Percentiles rank a stretch among this genome's conserved stretches.
These are phyloP conservation scores for Diaporthe destruens DNA, from an alignment of 2,329 filamentous ascomycete species.

Conservation along the genomic window DNA sequence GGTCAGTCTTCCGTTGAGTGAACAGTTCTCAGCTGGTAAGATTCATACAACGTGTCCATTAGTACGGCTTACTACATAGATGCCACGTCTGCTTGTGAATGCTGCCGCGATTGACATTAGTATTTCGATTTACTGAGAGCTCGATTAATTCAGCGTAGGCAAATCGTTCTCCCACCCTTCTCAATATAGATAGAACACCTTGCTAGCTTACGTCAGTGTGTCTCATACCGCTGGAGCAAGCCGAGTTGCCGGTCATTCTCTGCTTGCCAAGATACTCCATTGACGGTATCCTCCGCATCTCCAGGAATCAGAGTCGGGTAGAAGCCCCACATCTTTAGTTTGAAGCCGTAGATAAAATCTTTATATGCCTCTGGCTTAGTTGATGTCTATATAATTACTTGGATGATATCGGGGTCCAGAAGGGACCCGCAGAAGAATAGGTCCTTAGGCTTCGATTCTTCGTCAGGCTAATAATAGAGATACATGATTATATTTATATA, in stretches of 20 bases:
- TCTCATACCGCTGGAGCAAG: slow-evolving; percentile 25
- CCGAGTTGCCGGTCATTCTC: slow-evolving; percentile 10
- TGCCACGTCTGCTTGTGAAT: neutral
- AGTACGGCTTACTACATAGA: neutral
- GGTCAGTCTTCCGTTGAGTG: neutral
- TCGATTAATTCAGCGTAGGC: neutral
- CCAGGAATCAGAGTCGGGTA: slow-evolving; percentile 20
- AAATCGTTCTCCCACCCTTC: neutral
- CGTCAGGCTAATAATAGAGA: neutral
- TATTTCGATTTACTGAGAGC: neutral
- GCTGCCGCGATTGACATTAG: neutral
- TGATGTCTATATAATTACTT: neutral
- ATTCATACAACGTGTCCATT: neutral
- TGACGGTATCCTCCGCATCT: neutral
- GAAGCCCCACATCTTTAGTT: slow-evolving; percentile 16
- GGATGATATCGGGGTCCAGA: slow-evolving; percentile 15
- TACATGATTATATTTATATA: slow-evolving; percentile 8
- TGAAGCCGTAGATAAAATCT: slow-evolving; percentile 10
- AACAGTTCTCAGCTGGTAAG: neutral
- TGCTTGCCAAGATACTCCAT: slow-evolving; percentile 15
- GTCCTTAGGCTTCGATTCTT: neutral
- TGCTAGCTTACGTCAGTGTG: slow-evolving; percentile 10
- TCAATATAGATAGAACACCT: slow-evolving; percentile 4
- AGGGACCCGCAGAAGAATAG: slow-evolving; percentile 31
- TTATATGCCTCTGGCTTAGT: neutral